Conservation (phyloP, 306 rosid species). For the Abrus precatorius region DNA sequence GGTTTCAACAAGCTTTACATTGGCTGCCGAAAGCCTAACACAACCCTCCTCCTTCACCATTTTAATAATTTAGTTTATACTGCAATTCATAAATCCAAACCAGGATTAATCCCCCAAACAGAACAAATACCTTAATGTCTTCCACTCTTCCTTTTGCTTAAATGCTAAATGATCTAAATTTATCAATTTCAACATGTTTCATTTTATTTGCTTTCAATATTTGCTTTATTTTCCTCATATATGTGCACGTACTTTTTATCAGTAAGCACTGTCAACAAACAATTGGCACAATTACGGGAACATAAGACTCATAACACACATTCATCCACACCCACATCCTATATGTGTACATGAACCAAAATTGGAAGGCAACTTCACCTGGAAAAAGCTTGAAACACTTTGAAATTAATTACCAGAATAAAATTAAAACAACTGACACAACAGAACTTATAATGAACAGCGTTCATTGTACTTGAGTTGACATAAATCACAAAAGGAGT, state of each 20-base stretch:
- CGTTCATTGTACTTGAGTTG: not conserved
- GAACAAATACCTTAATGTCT: not conserved
- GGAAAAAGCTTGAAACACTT: not conserved
- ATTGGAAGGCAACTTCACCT: slow-evolving; percentile 7
- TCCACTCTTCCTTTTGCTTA: not conserved
- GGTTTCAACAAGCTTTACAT: too few species aligned
- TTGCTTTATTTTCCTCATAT: not conserved
- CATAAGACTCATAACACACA: not conserved
- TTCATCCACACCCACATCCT: not conserved
- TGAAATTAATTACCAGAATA: not conserved
- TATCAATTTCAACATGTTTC: not conserved
- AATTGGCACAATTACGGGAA: not conserved
- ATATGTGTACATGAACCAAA: not conserved
- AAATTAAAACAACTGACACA: slow-evolving; percentile 3
- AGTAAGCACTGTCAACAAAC: not conserved
- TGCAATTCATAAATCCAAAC: not conserved
- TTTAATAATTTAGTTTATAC: not conserved
- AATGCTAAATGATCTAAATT: not conserved
- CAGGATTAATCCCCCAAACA: not conserved
- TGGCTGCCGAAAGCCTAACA: too few species aligned
- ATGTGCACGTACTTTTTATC: not conserved
- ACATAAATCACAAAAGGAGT: not conserved
- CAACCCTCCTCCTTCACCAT: not conserved
- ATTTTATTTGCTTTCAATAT: not conserved
- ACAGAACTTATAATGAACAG: not conserved